Base-by-base conservation (phyloP, 805 yeast genomes). In the Lipomyces lipofer region DNA sequence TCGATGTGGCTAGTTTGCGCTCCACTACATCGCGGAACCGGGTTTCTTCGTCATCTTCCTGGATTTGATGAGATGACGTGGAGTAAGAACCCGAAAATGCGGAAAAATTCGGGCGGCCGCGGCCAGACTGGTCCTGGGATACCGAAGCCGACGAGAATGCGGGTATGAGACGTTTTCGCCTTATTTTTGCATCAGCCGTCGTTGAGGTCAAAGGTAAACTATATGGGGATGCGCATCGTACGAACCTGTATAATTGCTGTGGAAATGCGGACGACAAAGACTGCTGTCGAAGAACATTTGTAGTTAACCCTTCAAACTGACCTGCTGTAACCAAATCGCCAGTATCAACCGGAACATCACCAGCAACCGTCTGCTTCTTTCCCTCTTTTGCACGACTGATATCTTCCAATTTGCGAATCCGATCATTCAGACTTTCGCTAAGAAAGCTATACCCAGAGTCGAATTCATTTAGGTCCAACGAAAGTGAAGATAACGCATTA, bases 111-210 rank as follows among this genome's bases (percentile, higher is more conserved):
- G 59, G 59, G 22, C 57, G 51, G 4, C 57, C 56, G 6, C 57
- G 57, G 5, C 60, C 56, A n/a, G 43, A 27, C 8, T 49, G 47
- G 17, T 52, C 58, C 17, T 47, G 58, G 13, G 52, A 29, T 13
- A 52, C 40, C 60, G 58, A 56, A 5, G 58, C 56, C 2, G 60
- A 56, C 10, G 60, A 56, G 10, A 56, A 58, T 6, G 60, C 60
- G 2, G 60, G 60, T 13, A 58, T 58, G 30, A 52, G 60, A 4
- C 60, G 54, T 33, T 56, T 56, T 4, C 57, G 49, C 10, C 59
- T 52, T 25, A 51, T 55, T 24, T 38, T 36, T 6, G 36, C n/a
- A n/a, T n/a, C n/a, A n/a, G n/a, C n/a, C n/a, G n/a, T n/a, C n/a
- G n/a, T n/a, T n/a, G 38, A 12, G 10, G 28, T 28, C 13, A 19